Percentiles rank a stretch among this genome's conserved stretches.
These are phyloP conservation scores for Anisodus acutangulus DNA, from an alignment of 257 asterid species.

Conservation along the genomic window DNA sequence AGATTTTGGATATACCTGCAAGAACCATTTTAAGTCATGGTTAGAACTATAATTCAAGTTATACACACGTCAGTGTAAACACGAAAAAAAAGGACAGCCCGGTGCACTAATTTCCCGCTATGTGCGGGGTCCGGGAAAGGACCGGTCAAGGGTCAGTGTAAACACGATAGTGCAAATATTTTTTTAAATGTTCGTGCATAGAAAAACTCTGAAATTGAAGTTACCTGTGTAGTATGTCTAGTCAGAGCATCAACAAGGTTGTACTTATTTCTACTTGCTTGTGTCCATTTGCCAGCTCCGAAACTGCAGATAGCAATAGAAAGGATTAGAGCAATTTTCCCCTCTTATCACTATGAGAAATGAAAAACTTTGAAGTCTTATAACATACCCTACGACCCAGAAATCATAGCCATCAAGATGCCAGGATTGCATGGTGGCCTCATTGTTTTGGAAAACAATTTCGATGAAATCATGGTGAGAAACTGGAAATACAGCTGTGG, in stretches of 20 bases:
- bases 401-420: constrained; percentile 97
- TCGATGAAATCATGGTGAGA: constrained; percentile 83
- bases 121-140: too few species aligned
- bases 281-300: constrained; percentile 82
- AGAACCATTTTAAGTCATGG: not conserved
- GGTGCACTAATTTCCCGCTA: too few species aligned
- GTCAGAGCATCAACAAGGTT: constrained; percentile 87
- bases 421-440: constrained; percentile 70
- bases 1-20: constrained; percentile 84
- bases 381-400: constrained; percentile 89
- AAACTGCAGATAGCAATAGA: constrained; percentile 50
- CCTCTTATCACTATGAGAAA: not conserved
- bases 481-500: constrained; percentile 68
- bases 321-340: constrained; percentile 32
- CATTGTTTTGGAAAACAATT: constrained; percentile 77
- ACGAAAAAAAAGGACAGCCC: not conserved
- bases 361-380: not conserved
- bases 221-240: constrained; percentile 91
- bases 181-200: not conserved
- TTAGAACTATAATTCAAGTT: not conserved
- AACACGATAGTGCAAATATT: not conserved
- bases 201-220: not conserved
- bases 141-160: not conserved
- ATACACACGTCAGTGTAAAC: not conserved
- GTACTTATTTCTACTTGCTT: constrained; percentile 61